Evolutionary conservation across 352 stramenopile species (phyloP), one percentile per base, ranked within the genome.

Genomic region (Phytopythium chamaehyphon): DNA sequence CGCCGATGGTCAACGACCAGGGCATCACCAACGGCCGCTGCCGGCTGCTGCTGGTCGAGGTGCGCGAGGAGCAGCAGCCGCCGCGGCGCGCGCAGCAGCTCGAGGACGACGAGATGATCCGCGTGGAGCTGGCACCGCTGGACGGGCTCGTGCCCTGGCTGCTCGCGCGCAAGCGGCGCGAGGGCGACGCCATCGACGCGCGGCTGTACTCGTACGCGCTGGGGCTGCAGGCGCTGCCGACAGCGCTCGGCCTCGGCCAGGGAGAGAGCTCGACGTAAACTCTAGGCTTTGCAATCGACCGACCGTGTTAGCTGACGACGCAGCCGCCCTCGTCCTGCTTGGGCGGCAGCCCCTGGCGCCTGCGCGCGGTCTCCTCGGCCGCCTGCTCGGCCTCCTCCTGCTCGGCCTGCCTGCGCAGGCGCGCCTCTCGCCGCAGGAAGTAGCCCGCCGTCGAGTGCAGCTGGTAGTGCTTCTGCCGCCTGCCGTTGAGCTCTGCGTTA

Each of bases 1-100:
- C 82, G 12, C 76, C 79, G 1, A 88, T 92, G 75, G 82, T 88
- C 35, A 90, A 85, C 63, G 79, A 92, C 65, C 79, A 88, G 58
- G 76, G 76, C 23, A 69, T 92, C 47, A 92, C 75, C 19, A 90
- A 90, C 64, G 79, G 82, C 31, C 80, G 70, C 45, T 86, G 75
- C 51, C 70, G 75, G 39, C 54, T 92, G 10, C 55, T 92, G 51
- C 61, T 92, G 19, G 63, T 89, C 16, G 59, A 86, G 24, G 73
- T 90, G 38, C 54, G 58, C 0, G 57, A 68, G 2, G 76, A 77
- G 49, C 66, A 86, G n/a, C 65, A 71, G 37, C 33, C 36, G 14
- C n/a, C 26, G 23, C 55, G 49, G 15, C 31, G 55, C 2, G 33
- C 55, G 31, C 79, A 90, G 57, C 63, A 82, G 22, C 51, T 90